Evolutionary conservation across 2,329 filamentous ascomycete species (phyloP).

Genomic region (Emericellopsis cladophorae): DNA sequence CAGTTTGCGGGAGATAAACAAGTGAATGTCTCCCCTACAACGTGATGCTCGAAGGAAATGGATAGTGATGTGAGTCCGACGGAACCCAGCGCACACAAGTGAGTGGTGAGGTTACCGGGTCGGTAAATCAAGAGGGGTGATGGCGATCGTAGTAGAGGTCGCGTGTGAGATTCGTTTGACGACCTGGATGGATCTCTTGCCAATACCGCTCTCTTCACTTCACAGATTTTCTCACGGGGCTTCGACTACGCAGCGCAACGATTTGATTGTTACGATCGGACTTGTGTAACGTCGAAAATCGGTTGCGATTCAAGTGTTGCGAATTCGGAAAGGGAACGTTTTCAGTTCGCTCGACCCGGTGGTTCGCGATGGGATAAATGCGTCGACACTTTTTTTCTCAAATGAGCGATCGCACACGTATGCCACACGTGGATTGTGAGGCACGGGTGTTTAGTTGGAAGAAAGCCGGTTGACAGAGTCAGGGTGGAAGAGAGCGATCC

Average conservation of each 20-base stretch:
- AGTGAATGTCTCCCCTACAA: constrained; percentile 87
- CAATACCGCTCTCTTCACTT: constrained; percentile 12
- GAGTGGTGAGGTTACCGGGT: not conserved
- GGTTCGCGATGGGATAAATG: constrained; percentile 10
- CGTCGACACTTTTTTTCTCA: constrained; percentile 11
- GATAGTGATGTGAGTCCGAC: constrained; percentile 1
- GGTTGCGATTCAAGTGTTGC: constrained; percentile 16
- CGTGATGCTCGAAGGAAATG: constrained; percentile 19
- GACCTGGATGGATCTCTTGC: too few relatives aligned
- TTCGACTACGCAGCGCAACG: constrained; percentile 23
- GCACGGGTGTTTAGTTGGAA: not conserved
- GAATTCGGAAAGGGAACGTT: constrained; percentile 23
- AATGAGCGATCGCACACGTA: not conserved
- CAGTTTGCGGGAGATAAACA: constrained; percentile 82
- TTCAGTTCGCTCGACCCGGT: constrained; percentile 25
- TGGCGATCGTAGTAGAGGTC: too few relatives aligned
- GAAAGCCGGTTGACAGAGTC: too few relatives aligned
- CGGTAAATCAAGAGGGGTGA: not conserved
- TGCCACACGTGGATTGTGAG: not conserved
- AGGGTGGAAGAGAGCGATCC: too few relatives aligned
- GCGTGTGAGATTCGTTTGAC: too few relatives aligned
- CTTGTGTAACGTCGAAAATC: constrained; percentile 16
- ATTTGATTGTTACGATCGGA: constrained; percentile 16
- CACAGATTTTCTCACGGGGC: constrained; percentile 7
- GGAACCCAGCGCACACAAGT: too few relatives aligned